These are phyloP conservation scores for Exserohilum turcica DNA, from an alignment of 2,329 filamentous ascomycete species.

Conservation along the genomic window DNA sequence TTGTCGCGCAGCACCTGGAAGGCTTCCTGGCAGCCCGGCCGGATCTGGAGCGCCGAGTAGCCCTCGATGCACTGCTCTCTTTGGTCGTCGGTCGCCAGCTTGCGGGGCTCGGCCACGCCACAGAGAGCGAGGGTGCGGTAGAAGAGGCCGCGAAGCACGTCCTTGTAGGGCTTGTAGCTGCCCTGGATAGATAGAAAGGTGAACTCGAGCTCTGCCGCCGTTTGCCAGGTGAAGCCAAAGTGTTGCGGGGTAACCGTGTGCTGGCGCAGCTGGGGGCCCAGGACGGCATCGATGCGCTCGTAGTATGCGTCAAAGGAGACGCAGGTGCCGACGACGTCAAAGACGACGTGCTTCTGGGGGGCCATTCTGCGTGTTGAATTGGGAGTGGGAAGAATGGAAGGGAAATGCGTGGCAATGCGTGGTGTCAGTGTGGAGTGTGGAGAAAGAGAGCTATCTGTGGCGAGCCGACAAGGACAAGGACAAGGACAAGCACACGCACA, in stretches of 20 bases:
- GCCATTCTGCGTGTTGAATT: constrained; percentile 1
- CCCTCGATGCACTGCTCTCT: constrained; percentile 16
- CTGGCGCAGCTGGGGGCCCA: constrained; percentile 13
- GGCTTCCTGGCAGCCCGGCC: constrained; percentile 6
- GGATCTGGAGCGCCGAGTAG: constrained; percentile 12
- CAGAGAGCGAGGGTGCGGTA: constrained; percentile 17
- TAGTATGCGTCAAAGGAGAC: constrained; percentile 21
- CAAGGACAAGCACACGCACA: too few species aligned
- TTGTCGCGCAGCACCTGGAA: constrained; percentile 14
- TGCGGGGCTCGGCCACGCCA: constrained; percentile 9
- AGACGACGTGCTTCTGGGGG: constrained; percentile 14
- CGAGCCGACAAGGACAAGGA: too few species aligned
- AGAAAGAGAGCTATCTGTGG: too few species aligned
- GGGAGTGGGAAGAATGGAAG: too few species aligned
- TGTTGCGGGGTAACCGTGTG: constrained; percentile 11
- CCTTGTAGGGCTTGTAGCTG: constrained; percentile 16
- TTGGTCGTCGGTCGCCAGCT: constrained; percentile 9
- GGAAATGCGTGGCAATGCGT: too few species aligned
- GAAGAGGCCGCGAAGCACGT: constrained; percentile 14
- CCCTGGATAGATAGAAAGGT: constrained; percentile 17
- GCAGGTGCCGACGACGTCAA: constrained; percentile 20
- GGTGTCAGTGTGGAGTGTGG: too few species aligned
- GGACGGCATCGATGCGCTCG: constrained; percentile 10
- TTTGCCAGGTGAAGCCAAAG: constrained; percentile 21
- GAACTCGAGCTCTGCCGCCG: constrained; percentile 21